Conservation (phyloP, 148 eudicot genomes). For the Rhododendron henanense region DNA sequence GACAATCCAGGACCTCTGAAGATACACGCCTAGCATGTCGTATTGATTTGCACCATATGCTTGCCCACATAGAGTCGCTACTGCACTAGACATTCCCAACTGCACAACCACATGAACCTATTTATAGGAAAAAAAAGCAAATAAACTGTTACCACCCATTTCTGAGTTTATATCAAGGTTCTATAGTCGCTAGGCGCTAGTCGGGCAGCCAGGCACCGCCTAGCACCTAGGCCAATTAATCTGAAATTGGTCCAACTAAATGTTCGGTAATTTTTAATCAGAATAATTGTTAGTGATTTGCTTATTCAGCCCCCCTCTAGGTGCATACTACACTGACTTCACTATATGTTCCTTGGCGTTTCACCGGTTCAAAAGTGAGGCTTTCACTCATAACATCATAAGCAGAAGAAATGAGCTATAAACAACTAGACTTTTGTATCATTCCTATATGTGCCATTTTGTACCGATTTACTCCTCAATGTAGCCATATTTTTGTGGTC, state of each 20-base stretch:
- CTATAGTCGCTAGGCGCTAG: too few relatives aligned
- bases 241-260: too few relatives aligned
- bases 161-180: not conserved
- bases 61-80: constrained; percentile 45
- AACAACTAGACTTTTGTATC: not conserved
- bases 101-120: constrained; percentile 11
- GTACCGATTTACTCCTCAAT: not conserved
- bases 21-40: constrained; percentile 32
- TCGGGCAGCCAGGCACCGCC: too few relatives aligned
- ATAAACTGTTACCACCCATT: not conserved
- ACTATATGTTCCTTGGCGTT: not conserved
- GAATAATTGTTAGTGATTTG: too few relatives aligned
- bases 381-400: not conserved
- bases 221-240: too few relatives aligned
- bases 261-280: too few relatives aligned
- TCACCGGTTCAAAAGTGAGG: not conserved
- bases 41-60: constrained; percentile 37
- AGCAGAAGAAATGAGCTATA: not conserved
- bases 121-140: not conserved
- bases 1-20: constrained; percentile 22
- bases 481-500: not conserved
- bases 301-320: too few relatives aligned
- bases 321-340: not conserved
- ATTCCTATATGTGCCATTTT: not conserved
- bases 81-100: constrained; percentile 38